Conservation (phyloP, 2,329 filamentous ascomycete genomes). For the Ophiostoma novo-ulmi region DNA sequence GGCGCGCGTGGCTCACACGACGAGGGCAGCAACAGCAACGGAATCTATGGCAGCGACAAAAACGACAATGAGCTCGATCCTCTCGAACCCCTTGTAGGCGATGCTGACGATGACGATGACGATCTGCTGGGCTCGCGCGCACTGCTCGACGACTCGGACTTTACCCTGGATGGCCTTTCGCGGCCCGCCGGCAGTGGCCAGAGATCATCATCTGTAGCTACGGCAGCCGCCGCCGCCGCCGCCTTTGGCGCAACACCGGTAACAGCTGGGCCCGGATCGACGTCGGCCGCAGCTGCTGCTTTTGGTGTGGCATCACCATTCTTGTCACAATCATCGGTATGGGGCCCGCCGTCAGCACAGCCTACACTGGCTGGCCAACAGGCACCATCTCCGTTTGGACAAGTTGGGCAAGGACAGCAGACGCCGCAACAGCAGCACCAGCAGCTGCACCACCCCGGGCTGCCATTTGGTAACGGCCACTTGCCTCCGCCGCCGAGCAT, state of each 20-base stretch:
- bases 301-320: constrained; percentile 25
- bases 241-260: constrained; percentile 26
- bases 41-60: not conserved
- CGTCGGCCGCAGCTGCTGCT: not conserved
- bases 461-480: constrained; percentile 14
- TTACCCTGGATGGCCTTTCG: not conserved
- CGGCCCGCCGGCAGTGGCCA: constrained; percentile 24
- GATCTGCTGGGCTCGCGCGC: constrained; percentile 82
- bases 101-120: not conserved
- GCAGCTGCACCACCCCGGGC: constrained; percentile 11
- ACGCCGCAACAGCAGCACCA: constrained; percentile 14
- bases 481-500: constrained; percentile 7
- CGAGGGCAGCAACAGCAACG: not conserved
- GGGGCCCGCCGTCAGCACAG: constrained; percentile 15
- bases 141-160: constrained; percentile 60
- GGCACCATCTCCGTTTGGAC: not conserved
- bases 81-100: not conserved
- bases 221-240: constrained; percentile 20
- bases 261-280: not conserved
- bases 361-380: not conserved
- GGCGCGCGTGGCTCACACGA: not conserved
- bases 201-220: constrained; percentile 31
- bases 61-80: not conserved
- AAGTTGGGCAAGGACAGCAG: not conserved
- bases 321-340: constrained; percentile 22